Evolutionary conservation across 2,329 filamentous ascomycete genomes (phyloP), one percentile per base, ranked within the genome.

Genomic region (Botrytis fabae): DNA sequence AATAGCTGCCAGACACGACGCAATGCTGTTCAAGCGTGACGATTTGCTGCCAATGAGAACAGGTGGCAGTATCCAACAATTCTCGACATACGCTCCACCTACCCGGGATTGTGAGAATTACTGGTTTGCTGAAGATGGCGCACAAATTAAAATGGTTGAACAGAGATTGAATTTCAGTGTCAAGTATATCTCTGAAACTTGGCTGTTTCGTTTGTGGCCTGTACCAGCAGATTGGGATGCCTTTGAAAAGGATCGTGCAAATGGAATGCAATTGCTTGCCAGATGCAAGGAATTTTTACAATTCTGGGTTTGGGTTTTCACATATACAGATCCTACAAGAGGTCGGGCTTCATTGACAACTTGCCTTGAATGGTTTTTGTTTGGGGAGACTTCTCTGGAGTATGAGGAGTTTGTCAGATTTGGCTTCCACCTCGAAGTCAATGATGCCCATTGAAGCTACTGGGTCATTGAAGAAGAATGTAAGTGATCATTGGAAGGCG

Each of bases 21-120:
- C 25, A 7, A 16, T n/a, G 0, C 16, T 7, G 5, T 12, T 16
- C 12, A 54, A n/a, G 48, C 48, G 25, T 0, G 0, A 16, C 1
- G 3, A 7, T 16, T 16, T 54, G 12, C 48, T 54, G 25, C 4
- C 4, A 16, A 54, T 54, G 48, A 16, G 48, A 54, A 25, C 25
- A 0, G 48, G 48, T 7, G 48, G 48, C 14, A n/a, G 0, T 2
- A 54, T 54, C 2, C 25, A 54, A 7, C 12, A 54, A n/a, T 54
- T n/a, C 48, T 54, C 48, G 48, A 54, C 25, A 54, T 54, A n/a
- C 12, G 25, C 48, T 16, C 25, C 12, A n/a, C 12, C 48, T 51
- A n/a, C 25, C 2, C n/a, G 0, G 1, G 48, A 51, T 1, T 51
- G 48, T 12, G 5, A 51, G 25, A 3, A 6, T n/a, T n/a, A 16